Percentiles rank a stretch among this genome's conserved stretches.
These are phyloP conservation scores for Rhipidocladum racemiflorum DNA, from an alignment of 176 grass and related monocot genomes.

Conservation along the genomic window DNA sequence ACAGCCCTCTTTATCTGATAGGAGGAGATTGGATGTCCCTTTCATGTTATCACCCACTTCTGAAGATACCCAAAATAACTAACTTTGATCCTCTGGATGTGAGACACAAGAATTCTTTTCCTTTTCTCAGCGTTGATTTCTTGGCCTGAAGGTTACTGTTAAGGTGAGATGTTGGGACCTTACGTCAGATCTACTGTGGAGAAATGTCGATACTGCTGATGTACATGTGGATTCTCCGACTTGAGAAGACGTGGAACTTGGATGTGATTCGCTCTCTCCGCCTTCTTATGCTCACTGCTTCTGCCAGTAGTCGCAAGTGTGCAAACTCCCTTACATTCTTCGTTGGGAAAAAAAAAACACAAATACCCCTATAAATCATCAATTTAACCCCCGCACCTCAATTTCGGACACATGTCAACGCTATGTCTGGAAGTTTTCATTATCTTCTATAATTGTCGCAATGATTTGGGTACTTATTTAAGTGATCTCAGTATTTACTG, in stretches of 20 bases:
- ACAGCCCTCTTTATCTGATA: neutral
- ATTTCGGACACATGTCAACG: no score
- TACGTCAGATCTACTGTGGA: neutral
- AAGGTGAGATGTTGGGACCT: neutral
- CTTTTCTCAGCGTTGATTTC: neutral
- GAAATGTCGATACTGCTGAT: neutral
- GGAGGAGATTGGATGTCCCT: conserved; percentile 15
- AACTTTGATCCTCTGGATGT: neutral
- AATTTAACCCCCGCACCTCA: no score
- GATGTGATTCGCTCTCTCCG: neutral
- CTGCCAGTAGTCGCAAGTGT: neutral
- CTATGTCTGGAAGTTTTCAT: no score
- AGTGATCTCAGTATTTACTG: no score
- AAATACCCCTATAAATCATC: no score
- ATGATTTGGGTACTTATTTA: no score
- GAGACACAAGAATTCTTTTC: neutral
- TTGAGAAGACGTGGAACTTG: neutral
- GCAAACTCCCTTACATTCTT: neutral
- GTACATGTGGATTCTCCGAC: neutral
- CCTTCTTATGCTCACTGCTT: neutral
- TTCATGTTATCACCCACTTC: neutral
- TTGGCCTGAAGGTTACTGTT: neutral
- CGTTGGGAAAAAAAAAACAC: no score
- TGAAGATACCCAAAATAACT: neutral
- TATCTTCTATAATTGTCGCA: no score